Base-by-base conservation (phyloP, 1,139 yeast genomes). In the Saccharomyces hybrid region DNA sequence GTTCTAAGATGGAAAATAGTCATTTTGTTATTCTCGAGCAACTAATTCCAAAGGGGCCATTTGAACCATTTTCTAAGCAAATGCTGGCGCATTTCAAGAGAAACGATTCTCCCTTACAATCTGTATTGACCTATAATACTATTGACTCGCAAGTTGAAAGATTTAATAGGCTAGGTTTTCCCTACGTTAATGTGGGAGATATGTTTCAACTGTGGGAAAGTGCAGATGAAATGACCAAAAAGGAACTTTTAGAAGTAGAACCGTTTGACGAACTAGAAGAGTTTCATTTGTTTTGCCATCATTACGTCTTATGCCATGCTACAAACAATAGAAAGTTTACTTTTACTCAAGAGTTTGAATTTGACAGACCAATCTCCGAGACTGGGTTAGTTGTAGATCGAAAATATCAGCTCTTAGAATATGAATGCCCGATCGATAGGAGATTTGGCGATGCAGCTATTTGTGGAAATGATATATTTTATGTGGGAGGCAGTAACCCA, bases 191-290 rank as follows among this genome's bases (percentile, higher is more conserved):
- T 57, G 79, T 83, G 1, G 72, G 76, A 31, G 82, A 86, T 63
- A 71, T 88, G 60, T 75, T 62, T 74, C 64, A 79, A 75, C 58
- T 82, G 75, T 71, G 89, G 95, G 88, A 66, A 64, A 31, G 69
- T 63, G 48, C 73, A 73, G 55, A 76, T 7, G 62, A 63, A 2
- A 74, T 72, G 0, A 67, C 73, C n/a, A 81, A 79, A 62, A 48
- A 58, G 0, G 69, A 71, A 51, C 78, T 88, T 16, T 75, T 75
- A 12, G 55, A 67, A 1, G 76, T 84, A 28, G 95, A 88, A 66
- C 80, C 79, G 7, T 88, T 88, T 69, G 96, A 88, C 66, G 96
- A 88, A 69, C 80, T 88, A 82, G 96, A 88, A 68, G 96, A 88
- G 67, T 87, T 87, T 60, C 78, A 84, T 29, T 68, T 86, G 16